Evolutionary conservation across 495 filamentous ascomycete genomes (phyloP).

Genomic region (Aspergillus kassunensis): DNA sequence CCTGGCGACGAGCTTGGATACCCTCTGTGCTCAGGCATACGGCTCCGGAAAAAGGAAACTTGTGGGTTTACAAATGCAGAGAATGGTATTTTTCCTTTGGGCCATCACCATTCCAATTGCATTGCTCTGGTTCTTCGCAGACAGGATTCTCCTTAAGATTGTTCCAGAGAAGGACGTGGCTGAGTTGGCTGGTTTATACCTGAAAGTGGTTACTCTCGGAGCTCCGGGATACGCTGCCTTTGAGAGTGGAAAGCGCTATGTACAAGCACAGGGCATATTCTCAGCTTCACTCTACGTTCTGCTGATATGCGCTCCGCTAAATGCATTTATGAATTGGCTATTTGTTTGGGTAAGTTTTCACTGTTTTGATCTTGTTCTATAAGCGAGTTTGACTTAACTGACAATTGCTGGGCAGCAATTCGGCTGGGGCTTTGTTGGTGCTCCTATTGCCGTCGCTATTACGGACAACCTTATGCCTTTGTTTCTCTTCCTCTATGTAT

Average conservation of each 20-base stretch:
- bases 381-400: neutral
- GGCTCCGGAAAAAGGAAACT: conserved; percentile 65
- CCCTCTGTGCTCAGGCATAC: conserved; percentile 72
- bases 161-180: conserved; percentile 65
- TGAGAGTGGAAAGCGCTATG: conserved; percentile 68
- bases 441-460: conserved; percentile 77
- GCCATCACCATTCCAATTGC: conserved; percentile 62
- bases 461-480: conserved; percentile 79
- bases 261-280: conserved; percentile 73
- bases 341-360: conserved; percentile 61
- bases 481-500: conserved; percentile 66
- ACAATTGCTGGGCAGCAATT: conserved; percentile 45
- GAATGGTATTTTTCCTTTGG: conserved; percentile 65
- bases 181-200: conserved; percentile 59
- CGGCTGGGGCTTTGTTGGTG: conserved; percentile 75
- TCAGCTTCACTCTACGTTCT: conserved; percentile 63
- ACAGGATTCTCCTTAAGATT: conserved; percentile 55
- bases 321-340: conserved; percentile 69
- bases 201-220: conserved; percentile 62
- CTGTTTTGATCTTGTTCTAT: too few relatives aligned
- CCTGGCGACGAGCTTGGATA: conserved; percentile 69
- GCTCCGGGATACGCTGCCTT: conserved; percentile 69
- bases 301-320: conserved; percentile 65
- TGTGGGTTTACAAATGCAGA: conserved; percentile 68
- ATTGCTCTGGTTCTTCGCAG: conserved; percentile 59